phyloP scores from a whole-genome alignment of 2,329 filamentous ascomycete genomes.

The Arthrobotrys sphaeroides region DNA sequence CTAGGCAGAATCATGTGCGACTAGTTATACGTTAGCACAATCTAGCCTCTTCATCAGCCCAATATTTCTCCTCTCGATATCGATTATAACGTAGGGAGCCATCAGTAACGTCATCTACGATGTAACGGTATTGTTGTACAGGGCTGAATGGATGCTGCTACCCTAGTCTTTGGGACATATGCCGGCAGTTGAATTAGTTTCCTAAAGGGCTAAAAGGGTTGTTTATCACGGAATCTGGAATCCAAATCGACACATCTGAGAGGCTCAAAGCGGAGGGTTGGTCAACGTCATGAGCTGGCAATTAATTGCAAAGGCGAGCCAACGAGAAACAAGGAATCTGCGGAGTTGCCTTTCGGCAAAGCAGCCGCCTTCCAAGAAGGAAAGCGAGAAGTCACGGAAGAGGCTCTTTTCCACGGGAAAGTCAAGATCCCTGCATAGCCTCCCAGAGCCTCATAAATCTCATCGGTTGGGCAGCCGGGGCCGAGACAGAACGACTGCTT shows the following conservation, averaged over 20 bases:
- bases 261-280: conserved; percentile 21
- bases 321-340: neutral
- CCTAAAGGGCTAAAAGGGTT: neutral
- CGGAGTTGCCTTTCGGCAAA: conserved; percentile 39
- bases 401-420: conserved; percentile 49
- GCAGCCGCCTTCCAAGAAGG: conserved; percentile 33
- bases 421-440: conserved; percentile 24
- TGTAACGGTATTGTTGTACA: conserved; percentile 52
- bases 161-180: conserved; percentile 5
- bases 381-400: conserved; percentile 22
- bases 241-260: conserved; percentile 36
- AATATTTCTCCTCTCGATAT: neutral
- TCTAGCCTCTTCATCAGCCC: neutral
- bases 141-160: neutral
- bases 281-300: conserved; percentile 41
- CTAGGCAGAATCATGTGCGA: conserved; percentile 32
- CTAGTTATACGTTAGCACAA: no score
- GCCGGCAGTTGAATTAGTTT: conserved; percentile 33
- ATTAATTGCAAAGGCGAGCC: no score
- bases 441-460: conserved; percentile 52
- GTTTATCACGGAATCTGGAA: conserved; percentile 23
- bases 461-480: conserved; percentile 35
- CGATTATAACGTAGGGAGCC: no score
- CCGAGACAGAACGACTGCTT: neutral
- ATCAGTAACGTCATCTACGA: conserved; percentile 48